phyloP scores from a whole-genome alignment of 1,284 basidiomycete species.

The Bjerkandera adusta region DNA sequence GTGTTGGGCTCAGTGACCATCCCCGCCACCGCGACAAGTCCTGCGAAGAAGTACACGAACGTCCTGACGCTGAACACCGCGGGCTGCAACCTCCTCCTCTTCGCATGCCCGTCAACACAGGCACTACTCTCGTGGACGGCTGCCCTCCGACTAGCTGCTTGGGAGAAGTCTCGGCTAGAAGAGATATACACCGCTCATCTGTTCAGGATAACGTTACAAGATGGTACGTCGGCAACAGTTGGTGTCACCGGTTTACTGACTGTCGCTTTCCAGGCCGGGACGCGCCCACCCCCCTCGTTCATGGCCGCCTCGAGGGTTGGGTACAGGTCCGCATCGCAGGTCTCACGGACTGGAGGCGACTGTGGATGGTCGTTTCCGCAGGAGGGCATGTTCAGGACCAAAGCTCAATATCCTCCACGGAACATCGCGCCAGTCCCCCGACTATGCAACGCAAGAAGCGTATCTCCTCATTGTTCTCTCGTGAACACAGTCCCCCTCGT shows the following conservation, averaged over 20 bases:
- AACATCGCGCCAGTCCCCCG: conserved; percentile 24
- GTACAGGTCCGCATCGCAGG: conserved; percentile 90
- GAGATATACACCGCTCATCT: conserved; percentile 98
- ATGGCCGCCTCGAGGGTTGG: conserved; percentile 89
- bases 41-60: conserved; percentile 63
- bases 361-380: conserved; percentile 79
- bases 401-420: conserved; percentile 33
- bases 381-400: conserved; percentile 22
- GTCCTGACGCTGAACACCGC: conserved; percentile 94
- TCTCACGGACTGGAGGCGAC: conserved; percentile 92
- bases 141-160: conserved; percentile 86
- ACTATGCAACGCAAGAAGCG: conserved; percentile 50
- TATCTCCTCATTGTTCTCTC: conserved; percentile 67
- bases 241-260: no score
- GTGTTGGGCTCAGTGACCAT: conserved; percentile 73
- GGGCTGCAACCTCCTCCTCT: conserved; percentile 87
- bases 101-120: conserved; percentile 76
- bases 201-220: conserved; percentile 68
- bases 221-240: conserved; percentile 35
- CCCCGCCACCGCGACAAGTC: conserved; percentile 44
- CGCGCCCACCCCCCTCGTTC: conserved; percentile 61
- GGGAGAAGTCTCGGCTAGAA: conserved; percentile 95
- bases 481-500: conserved; percentile 34
- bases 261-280: conserved; percentile 57
- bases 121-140: conserved; percentile 88